phyloP scores from a whole-genome alignment of 352 stramenopile genomes.

The Thraustotheca clavata region DNA sequence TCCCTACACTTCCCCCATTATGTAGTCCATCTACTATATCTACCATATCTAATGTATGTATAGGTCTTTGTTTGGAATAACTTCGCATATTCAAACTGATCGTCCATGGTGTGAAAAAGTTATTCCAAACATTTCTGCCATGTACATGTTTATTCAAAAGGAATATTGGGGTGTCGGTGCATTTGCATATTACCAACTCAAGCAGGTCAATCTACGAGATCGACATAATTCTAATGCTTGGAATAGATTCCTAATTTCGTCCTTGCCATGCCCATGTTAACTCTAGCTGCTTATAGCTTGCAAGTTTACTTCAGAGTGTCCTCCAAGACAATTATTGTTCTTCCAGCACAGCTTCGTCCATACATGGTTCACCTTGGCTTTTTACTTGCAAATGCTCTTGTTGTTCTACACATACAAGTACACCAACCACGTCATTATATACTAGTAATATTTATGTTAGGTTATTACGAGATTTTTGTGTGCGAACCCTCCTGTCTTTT shows the following conservation, averaged over 20 bases:
- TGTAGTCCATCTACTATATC: not conserved
- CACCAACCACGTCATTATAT: not conserved
- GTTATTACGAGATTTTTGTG: conserved; percentile 68
- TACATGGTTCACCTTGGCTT: conserved; percentile 75
- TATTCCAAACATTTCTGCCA: conserved; percentile 66
- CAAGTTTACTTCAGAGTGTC: conserved; percentile 32
- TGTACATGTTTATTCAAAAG: conserved; percentile 92
- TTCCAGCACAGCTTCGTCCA: conserved; percentile 17
- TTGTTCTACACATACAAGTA: conserved; percentile 78
- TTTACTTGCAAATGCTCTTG: conserved; percentile 59
- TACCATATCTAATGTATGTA: not conserved
- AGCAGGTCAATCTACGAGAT: conserved; percentile 38
- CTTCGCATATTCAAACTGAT: conserved; percentile 27
- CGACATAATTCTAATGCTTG: not conserved
- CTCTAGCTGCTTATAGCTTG: conserved; percentile 47
- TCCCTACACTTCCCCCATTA: conserved; percentile 1
- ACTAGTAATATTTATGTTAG: not conserved
- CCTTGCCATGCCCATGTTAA: conserved; percentile 82
- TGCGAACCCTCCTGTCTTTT: conserved; percentile 73
- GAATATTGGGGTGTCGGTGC: conserved; percentile 95
- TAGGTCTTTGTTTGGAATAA: conserved; percentile 3
- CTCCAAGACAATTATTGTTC: not conserved
- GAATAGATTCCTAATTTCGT: conserved; percentile 88
- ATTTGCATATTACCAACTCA: conserved; percentile 89
- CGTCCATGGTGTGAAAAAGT: conserved; percentile 59